Evolutionary conservation across 169 alveolate genomes (phyloP), one percentile per base, ranked within the genome.

Genomic region (Plasmodium knowlesi): DNA sequence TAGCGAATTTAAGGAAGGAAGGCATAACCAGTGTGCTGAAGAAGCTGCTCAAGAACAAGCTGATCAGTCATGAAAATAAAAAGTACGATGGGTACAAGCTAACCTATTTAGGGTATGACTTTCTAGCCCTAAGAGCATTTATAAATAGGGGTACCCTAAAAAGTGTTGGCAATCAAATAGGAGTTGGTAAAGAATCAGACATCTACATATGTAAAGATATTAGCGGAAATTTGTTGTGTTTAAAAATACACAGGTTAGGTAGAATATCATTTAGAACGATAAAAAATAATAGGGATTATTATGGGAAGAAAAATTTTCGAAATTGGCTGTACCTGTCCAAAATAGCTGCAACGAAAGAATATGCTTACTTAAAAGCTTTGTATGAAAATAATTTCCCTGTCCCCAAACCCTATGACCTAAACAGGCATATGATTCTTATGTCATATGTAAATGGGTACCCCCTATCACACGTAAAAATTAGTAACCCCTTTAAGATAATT

Each of bases 171-270:
- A 95, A 97, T 61, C 97, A 99, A 85, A 96, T 98, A 46, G 99
- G 99, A 72, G 99, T 99, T 28, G 99, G 99, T 43, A 99, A 99
- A 95, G 99, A 99, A 97, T 97, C 99, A 72, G 99, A 99, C 88
- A 99, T 99, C 28, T 99, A 99, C 93, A 95, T 98, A 25, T 98
- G 99, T 82, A 97, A 96, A 53, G 98, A 97, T 91, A 94, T 96
- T 32, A 98, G 98, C 70, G 99, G 99, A 46, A 96, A 97, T 34
- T 96, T 97, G 37, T 84, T 96, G 57, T 97, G 96, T 37, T 34
- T 96, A 54, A 96, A 96, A 92, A 92, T 96, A 10, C 98, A 96
- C 57, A 85, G 98, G 37, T 88, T 96, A 54, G 97, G 99, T 12
- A 96, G 99, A 57, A 97, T 99, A 4, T 98, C 99, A 34, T 99